Evolutionary conservation across 78 protist genomes (phyloP), one percentile per base, ranked within the genome.

Genomic region (Dictyostelium intermedium): DNA sequence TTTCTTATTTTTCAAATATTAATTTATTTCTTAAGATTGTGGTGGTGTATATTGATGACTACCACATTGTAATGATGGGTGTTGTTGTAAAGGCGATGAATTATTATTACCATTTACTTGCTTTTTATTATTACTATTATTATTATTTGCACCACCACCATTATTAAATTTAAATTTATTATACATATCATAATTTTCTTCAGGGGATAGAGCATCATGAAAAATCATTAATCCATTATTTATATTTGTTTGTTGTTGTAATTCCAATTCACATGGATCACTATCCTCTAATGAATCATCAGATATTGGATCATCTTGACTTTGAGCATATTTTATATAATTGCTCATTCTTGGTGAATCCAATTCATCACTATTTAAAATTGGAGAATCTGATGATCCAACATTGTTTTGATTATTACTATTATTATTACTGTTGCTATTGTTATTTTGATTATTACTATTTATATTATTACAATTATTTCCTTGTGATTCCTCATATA

Each of bases 211-310:
- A 5, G 93, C 85, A 43, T 80, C 93, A 18, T 80, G 85, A 30
- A 89, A 89, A 23, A 89, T 89, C 87, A 80, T 66, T 80, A 89
- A 69, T 30, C 93, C 93, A 80, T 89, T 89, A 23, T 78, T 39
- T n/a, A 89, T 89, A 34, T 89, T 89, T 41, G 85, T 80, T 16
- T 80, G 83, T 80, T 89, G 93, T 53, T 74, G 93, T 63, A 89
- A 30, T 69, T 89, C 93, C 13, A 80, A 63, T 14, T 77, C 41
- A 14, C 80, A 47, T 11, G 53, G 53, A 11, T 89, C 93, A 78
- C 82, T 84, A n/a, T 89, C 93, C 14, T 50, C 61, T 25, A 78
- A 32, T 4, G 85, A 81, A 78, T 87, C 92, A 80, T 89, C 93
- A 8, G 86, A 89, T 10, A 50, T 25, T 69, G 60, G 37, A 2